Evolutionary conservation across 2,329 filamentous ascomycete genomes (phyloP).

Genomic region (Sclerotinia minor): DNA sequence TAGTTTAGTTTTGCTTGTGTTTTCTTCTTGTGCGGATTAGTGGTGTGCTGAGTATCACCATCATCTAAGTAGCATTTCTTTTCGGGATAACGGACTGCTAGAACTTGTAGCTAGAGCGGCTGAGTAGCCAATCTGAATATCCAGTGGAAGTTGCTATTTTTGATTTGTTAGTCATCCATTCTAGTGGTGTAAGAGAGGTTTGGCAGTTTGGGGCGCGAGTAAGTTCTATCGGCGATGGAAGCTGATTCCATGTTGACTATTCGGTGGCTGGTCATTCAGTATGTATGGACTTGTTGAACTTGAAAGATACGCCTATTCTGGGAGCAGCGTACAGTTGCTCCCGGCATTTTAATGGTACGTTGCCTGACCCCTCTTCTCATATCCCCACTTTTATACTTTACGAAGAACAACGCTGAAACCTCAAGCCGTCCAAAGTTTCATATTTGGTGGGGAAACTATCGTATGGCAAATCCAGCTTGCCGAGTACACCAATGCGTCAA

Average conservation of each 20-base stretch:
- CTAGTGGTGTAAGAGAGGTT: conserved; percentile 17
- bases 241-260: conserved; percentile 9
- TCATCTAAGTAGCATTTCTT: background rate
- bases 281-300: conserved; percentile 20
- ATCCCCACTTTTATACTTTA: background rate
- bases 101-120: conserved; percentile 18
- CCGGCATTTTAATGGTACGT: conserved; percentile 13
- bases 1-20: background rate
- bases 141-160: conserved; percentile 11
- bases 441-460: conserved; percentile 9
- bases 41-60: conserved; percentile 3
- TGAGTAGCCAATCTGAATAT: conserved; percentile 15
- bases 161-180: conserved; percentile 1
- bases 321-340: conserved; percentile 17
- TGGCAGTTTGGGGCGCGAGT: conserved; percentile 15
- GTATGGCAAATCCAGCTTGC: conserved; percentile 19
- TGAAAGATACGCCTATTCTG: conserved; percentile 12
- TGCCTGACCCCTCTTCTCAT: background rate
- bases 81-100: conserved; percentile 1
- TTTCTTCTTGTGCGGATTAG: background rate
- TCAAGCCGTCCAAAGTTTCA: conserved; percentile 10
- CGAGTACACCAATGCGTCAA: background rate
- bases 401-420: background rate
- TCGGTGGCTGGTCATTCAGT: conserved; percentile 11
- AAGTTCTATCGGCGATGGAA: conserved; percentile 16